Conservation (phyloP, 2,329 filamentous ascomycete genomes). For the Hypoxylon sp. region DNA sequence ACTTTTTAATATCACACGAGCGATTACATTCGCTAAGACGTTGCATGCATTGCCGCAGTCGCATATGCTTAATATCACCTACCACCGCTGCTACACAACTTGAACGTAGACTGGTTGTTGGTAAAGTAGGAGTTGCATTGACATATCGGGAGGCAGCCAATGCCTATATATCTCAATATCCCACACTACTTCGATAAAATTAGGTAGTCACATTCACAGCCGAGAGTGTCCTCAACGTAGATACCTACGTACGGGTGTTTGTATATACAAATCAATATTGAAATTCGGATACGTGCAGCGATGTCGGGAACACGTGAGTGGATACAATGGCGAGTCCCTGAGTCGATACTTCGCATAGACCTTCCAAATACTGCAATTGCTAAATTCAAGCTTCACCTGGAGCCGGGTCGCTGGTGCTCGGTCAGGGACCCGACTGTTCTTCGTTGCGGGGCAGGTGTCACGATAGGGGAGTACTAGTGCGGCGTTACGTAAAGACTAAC, state of each 20-base stretch:
- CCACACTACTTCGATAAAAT: constrained; percentile 2
- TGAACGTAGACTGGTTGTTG: constrained; percentile 16
- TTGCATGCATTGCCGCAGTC: constrained; percentile 33
- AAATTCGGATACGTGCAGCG: constrained; percentile 22
- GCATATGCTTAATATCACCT: constrained; percentile 22
- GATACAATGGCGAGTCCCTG: constrained; percentile 10
- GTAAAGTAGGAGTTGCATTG: constrained; percentile 15
- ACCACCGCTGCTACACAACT: constrained; percentile 25
- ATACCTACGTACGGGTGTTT: constrained; percentile 8
- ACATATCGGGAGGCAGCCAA: not conserved
- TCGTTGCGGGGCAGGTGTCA: constrained; percentile 23
- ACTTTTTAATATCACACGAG: constrained; percentile 4
- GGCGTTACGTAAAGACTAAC: constrained; percentile 36
- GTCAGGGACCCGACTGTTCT: constrained; percentile 21
- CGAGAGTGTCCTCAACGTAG: constrained; percentile 6
- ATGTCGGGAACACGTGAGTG: constrained; percentile 34
- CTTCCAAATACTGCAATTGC: constrained; percentile 42
- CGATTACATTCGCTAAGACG: constrained; percentile 15
- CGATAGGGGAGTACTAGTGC: constrained; percentile 20
- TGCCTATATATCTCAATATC: constrained; percentile 6
- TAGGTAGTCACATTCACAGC: not conserved
- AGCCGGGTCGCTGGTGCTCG: constrained; percentile 30
- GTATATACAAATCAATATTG: constrained; percentile 2
- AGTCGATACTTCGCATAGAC: constrained; percentile 40
- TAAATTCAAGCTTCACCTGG: constrained; percentile 34